phyloP scores from a whole-genome alignment of 805 yeast genomes.

The Spathaspora sp. region DNA sequence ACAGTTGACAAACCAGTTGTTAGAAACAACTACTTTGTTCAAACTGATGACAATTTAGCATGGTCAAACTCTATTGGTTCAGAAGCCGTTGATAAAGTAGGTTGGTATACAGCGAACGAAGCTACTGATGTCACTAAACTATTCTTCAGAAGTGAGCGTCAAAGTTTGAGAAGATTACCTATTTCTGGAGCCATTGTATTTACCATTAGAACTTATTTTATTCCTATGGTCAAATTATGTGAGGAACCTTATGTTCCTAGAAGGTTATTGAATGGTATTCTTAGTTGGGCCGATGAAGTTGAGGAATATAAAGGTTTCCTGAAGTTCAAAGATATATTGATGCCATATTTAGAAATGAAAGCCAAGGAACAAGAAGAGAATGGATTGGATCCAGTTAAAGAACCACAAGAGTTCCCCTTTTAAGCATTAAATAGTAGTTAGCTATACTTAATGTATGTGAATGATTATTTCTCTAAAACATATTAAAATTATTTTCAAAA shows the following conservation, averaged over 20 bases:
- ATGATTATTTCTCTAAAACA: neutral
- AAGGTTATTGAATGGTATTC: conserved; percentile 54
- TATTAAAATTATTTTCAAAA: neutral
- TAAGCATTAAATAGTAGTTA: conserved; percentile 12
- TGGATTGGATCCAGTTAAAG: conserved; percentile 39
- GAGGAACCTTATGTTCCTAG: conserved; percentile 61
- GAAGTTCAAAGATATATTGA: conserved; percentile 47
- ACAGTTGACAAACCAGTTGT: conserved; percentile 62
- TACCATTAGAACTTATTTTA: conserved; percentile 62
- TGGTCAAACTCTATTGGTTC: conserved; percentile 66
- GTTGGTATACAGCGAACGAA: conserved; percentile 60
- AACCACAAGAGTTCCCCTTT: conserved; percentile 41
- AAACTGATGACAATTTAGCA: conserved; percentile 57
- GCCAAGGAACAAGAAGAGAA: conserved; percentile 45
- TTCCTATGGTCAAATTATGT: conserved; percentile 50
- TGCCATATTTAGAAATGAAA: conserved; percentile 50
- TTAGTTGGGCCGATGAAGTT: conserved; percentile 60
- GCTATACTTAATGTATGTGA: neutral
- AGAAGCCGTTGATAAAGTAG: conserved; percentile 47
- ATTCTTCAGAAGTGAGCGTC: conserved; percentile 63
- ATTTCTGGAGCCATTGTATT: conserved; percentile 54
- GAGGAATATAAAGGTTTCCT: conserved; percentile 56
- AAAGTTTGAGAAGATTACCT: conserved; percentile 59
- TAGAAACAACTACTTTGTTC: conserved; percentile 63
- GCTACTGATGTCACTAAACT: conserved; percentile 46